A percentile compares a stretch with the other conserved stretches of the same genome.
Conservation (phyloP, 2,329 filamentous ascomycete species). For the Apiospora phragmitis region DNA sequence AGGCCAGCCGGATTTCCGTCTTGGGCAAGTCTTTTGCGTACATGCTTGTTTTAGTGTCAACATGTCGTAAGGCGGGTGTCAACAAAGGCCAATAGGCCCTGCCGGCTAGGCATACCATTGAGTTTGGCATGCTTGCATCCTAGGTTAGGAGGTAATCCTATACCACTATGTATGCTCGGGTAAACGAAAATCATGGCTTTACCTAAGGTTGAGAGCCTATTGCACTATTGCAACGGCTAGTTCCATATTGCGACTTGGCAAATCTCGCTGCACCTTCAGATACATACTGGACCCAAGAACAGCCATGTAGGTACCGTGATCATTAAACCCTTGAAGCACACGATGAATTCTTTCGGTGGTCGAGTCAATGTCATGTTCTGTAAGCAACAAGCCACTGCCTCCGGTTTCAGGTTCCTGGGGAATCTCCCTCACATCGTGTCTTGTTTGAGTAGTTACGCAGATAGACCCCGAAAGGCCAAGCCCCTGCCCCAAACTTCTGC, state of each 20-base stretch:
- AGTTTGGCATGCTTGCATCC: conserved; percentile 5
- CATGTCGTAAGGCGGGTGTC: conserved; percentile 6
- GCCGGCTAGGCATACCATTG: neutral
- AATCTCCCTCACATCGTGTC: neutral
- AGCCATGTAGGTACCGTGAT: neutral
- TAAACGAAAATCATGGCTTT: conserved; percentile 1
- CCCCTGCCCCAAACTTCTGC: neutral
- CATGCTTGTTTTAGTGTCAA: neutral
- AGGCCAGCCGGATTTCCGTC: neutral
- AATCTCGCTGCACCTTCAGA: neutral
- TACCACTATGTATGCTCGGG: neutral
- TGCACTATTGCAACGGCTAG: neutral
- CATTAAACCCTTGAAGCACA: neutral
- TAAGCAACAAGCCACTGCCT: neutral
- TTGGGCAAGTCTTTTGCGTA: neutral
- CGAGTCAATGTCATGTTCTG: neutral
- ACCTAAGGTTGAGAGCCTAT: conserved; percentile 1
- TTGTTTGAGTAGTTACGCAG: neutral
- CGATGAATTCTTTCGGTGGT: neutral
- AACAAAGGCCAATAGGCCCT: neutral
- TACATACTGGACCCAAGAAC: neutral
- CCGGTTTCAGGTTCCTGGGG: neutral
- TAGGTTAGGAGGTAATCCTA: neutral
- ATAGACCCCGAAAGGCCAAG: neutral
- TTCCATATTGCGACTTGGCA: neutral